phyloP scores from a whole-genome alignment of 1,284 basidiomycete genomes.

The Microbotryomycetes sp. region DNA sequence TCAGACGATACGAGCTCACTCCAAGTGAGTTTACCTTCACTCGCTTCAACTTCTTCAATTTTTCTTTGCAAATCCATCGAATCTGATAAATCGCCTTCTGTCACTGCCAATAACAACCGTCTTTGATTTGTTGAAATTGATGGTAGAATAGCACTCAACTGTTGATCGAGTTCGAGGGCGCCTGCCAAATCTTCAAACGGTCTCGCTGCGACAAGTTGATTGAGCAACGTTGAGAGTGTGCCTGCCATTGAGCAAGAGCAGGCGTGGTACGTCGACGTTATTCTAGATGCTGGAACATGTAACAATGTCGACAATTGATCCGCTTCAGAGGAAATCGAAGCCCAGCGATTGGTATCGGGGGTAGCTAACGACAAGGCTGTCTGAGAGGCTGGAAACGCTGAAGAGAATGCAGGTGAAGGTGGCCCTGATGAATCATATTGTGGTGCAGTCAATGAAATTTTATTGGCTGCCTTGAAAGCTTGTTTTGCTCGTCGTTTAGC shows the following conservation, averaged over 20 bases:
- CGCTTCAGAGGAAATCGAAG: constrained; percentile 20
- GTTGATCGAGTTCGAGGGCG: constrained; percentile 6
- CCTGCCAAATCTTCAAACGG: constrained; percentile 15
- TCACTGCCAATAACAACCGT: constrained; percentile 14
- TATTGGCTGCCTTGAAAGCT: constrained; percentile 14
- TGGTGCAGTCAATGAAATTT: constrained; percentile 18
- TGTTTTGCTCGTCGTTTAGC: constrained; percentile 8
- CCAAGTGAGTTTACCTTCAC: constrained; percentile 14
- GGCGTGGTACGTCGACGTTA: constrained; percentile 19
- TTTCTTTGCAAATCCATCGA: constrained; percentile 26
- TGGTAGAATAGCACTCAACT: constrained; percentile 15
- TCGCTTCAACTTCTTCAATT: constrained; percentile 13
- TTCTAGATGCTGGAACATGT: constrained; percentile 14
- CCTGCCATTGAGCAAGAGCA: constrained; percentile 15
- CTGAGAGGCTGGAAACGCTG: neutral
- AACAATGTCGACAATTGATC: constrained; percentile 17
- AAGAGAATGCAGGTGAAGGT: neutral
- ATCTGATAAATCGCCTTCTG: constrained; percentile 24
- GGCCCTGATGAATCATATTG: neutral
- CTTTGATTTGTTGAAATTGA: neutral
- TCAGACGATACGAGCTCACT: constrained; percentile 10
- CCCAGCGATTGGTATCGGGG: constrained; percentile 14
- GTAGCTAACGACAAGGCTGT: neutral
- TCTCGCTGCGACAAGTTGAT: constrained; percentile 13
- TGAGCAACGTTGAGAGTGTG: constrained; percentile 20